Percentiles rank a stretch among this genome's conserved stretches.
Evolutionary conservation across 495 filamentous ascomycete species (phyloP).

Genomic region (Tuber calosporum): DNA sequence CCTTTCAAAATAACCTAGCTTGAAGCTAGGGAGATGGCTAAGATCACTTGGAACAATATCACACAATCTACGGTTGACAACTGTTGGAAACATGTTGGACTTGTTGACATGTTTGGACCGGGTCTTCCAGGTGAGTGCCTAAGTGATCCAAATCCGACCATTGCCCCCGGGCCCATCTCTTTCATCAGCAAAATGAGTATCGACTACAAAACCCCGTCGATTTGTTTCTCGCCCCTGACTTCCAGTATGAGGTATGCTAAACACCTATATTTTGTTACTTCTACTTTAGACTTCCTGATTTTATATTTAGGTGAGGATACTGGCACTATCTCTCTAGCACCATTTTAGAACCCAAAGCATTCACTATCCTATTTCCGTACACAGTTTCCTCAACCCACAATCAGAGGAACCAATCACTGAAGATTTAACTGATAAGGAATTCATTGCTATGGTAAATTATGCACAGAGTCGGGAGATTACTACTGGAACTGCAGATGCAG

Average conservation of each 20-base stretch:
- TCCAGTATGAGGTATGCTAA: background rate
- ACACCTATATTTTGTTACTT: too few species aligned
- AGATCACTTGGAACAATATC: constrained; percentile 24
- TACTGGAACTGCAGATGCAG: too few species aligned
- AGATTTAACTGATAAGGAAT: constrained; percentile 2
- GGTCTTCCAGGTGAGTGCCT: background rate
- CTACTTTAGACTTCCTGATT: too few species aligned
- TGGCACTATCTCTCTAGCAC: background rate
- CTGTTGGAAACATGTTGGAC: constrained; percentile 23
- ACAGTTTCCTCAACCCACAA: background rate
- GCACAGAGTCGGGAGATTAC: too few species aligned
- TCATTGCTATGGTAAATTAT: constrained; percentile 1
- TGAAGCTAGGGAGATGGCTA: constrained; percentile 13
- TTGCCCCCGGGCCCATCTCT: background rate
- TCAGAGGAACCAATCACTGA: background rate
- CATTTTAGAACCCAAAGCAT: background rate
- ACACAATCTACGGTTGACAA: constrained; percentile 20
- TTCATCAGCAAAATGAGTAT: background rate
- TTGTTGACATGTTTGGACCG: constrained; percentile 6
- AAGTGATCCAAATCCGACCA: background rate
- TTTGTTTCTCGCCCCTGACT: background rate
- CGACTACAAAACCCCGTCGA: background rate
- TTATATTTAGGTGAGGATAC: background rate
- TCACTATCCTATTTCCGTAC: constrained; percentile 2
- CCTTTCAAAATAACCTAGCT: constrained; percentile 30